Evolutionary conservation across 2,329 filamentous ascomycete species (phyloP), one percentile per base, ranked within the genome.

Genomic region (Zasmidium angulare): DNA sequence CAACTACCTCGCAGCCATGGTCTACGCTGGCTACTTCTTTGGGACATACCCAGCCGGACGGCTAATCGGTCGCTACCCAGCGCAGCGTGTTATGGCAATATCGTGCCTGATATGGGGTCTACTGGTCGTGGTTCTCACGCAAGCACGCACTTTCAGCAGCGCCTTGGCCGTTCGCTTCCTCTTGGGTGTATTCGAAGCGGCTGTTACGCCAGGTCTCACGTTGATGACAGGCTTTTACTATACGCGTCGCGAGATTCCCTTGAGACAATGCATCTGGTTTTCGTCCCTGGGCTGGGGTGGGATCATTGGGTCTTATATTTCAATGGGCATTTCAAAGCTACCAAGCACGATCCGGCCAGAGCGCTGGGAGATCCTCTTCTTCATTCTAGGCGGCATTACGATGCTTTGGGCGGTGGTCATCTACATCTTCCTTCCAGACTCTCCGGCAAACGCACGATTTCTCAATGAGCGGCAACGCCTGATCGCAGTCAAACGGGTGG

Each of bases 401-500:
- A 61, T 77, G 2, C 60, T 69, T 0, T 72, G 71, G 24, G 76
- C 76, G 1, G 55, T 78, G 12, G 59, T 72, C n/a, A 69, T 74
- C 1, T 53, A 62, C 12, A 29, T 77, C 11, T 62, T 76, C 21
- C 70, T 81, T 2, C 79, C 79, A 0, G 78, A 82, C 57, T 68
- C 76, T 3, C 79, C 79, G 0, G 74, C 74, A 0, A 79, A 72
- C 0, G 79, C 79, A 1, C 74, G 69, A 23, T 81, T 79, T 54
- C 66, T 82, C 20, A 75, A 62, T 14, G 69, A 74, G 53, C 69
- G 69, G 3, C 77, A 81, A 59, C 71, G 73, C 4, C 62, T 74
- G 1, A 78, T 86, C 17, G 83, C 82, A 3, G 76, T 84, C 11
- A 79, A 81, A 51, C 78, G 84, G 22, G 79, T 84, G 0, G 75